Percentiles rank a stretch among this genome's conserved stretches.
Evolutionary conservation across 1,284 basidiomycete genomes (phyloP).

Genomic region (Heterobasidion irregulare): DNA sequence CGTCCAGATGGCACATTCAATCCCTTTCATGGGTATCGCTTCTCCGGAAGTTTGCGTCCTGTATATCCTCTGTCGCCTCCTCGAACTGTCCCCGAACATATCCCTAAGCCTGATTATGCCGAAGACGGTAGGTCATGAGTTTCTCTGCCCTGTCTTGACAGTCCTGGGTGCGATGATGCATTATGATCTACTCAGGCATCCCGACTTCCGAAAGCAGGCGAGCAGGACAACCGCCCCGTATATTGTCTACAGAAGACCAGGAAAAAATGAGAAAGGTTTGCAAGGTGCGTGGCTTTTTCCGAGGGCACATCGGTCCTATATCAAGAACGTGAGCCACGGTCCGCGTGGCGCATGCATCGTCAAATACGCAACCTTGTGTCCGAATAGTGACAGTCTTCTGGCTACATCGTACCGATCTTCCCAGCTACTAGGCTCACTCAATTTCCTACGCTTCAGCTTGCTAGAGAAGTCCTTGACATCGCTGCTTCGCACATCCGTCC

Average conservation of each 20-base stretch:
- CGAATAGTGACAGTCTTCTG: too few relatives aligned
- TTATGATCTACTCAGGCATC: conserved; percentile 34
- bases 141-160: conserved; percentile 17
- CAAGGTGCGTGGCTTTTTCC: conserved; percentile 41
- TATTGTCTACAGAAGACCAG: conserved; percentile 60
- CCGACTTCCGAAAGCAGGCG: conserved; percentile 53
- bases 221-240: conserved; percentile 53
- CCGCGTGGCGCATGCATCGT: background rate
- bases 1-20: conserved; percentile 59
- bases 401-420: background rate
- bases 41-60: conserved; percentile 67
- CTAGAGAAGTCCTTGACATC: conserved; percentile 86
- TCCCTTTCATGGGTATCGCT: conserved; percentile 61
- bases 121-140: conserved; percentile 46
- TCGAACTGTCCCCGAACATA: conserved; percentile 65
- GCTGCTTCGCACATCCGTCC: conserved; percentile 80
- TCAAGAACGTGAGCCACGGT: too few relatives aligned
- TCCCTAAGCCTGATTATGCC: conserved; percentile 76
- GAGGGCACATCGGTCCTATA: background rate
- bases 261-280: conserved; percentile 76
- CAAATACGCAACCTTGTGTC: too few relatives aligned
- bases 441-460: conserved; percentile 45
- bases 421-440: background rate
- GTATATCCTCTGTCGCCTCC: conserved; percentile 69
- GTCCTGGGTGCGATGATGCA: conserved; percentile 20